phyloP scores from a whole-genome alignment of 768 basidiomycete species.

The Suillus subaureus region DNA sequence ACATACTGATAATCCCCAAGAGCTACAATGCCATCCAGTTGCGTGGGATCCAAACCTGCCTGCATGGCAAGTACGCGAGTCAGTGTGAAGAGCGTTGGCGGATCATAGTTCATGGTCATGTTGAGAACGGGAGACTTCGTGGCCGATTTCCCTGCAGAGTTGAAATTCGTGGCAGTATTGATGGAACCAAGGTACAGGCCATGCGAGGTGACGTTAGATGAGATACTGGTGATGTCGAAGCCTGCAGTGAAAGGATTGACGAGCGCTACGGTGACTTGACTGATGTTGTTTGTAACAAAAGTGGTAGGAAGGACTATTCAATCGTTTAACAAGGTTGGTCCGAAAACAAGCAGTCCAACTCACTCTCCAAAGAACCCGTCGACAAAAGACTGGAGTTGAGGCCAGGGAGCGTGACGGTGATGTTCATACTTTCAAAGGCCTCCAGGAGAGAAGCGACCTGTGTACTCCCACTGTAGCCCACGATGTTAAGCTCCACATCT shows the following conservation, averaged over 20 bases:
- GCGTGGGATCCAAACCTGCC: conserved; percentile 59
- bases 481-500: conserved; percentile 61
- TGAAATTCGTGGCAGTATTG: conserved; percentile 51
- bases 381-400: conserved; percentile 58
- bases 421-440: conserved; percentile 62
- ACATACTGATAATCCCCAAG: conserved; percentile 71
- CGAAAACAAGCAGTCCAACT: conserved; percentile 4
- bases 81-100: conserved; percentile 67
- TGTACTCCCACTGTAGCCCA: conserved; percentile 63
- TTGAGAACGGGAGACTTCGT: conserved; percentile 60
- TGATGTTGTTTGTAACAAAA: conserved; percentile 61
- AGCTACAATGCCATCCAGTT: conserved; percentile 65
- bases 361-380: conserved; percentile 56
- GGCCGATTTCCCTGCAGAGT: conserved; percentile 51
- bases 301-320: conserved; percentile 62
- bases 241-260: conserved; percentile 68
- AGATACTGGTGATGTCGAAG: conserved; percentile 58
- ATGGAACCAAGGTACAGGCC: conserved; percentile 68
- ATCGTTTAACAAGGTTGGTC: conserved; percentile 4
- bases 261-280: conserved; percentile 62
- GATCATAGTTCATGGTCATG: conserved; percentile 69
- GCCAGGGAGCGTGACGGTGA: conserved; percentile 60
- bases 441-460: conserved; percentile 55
- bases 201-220: conserved; percentile 60
- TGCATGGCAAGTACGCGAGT: conserved; percentile 67